Percentiles rank a stretch among this genome's conserved stretches.
These are phyloP conservation scores for Xylariales sp. DNA, from an alignment of 2,329 filamentous ascomycete species.

Conservation along the genomic window DNA sequence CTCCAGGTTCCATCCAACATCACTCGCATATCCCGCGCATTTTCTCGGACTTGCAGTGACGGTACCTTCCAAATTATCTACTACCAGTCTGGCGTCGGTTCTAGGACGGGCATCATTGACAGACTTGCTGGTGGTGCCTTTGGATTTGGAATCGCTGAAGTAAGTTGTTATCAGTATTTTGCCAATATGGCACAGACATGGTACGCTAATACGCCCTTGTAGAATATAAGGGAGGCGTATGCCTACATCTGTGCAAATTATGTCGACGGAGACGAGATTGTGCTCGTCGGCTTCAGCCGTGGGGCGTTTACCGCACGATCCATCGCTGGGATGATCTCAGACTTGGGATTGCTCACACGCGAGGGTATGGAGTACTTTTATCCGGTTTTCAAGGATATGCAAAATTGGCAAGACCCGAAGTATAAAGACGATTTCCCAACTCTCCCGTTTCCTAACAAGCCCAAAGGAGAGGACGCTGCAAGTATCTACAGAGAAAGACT, in stretches of 20 bases:
- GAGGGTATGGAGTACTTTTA: slow-evolving; percentile 51
- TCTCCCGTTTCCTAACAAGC: slow-evolving; percentile 43
- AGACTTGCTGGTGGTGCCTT: slow-evolving; percentile 50
- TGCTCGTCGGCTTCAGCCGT: slow-evolving; percentile 53
- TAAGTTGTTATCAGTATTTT: no score
- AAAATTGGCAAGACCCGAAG: slow-evolving; percentile 42
- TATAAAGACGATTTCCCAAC: slow-evolving; percentile 44
- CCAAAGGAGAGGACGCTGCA: slow-evolving; percentile 36
- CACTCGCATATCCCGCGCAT: slow-evolving; percentile 54
- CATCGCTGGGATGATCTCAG: slow-evolving; percentile 47
- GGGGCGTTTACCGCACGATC: slow-evolving; percentile 56
- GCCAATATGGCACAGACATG: no score
- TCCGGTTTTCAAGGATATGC: slow-evolving; percentile 52
- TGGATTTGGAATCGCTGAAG: slow-evolving; percentile 49
- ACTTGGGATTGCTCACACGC: slow-evolving; percentile 47
- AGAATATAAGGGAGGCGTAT: slow-evolving; percentile 57
- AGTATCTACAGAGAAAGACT: slow-evolving; percentile 39
- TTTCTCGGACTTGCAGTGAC: slow-evolving; percentile 46
- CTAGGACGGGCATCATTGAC: slow-evolving; percentile 44
- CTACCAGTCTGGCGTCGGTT: slow-evolving; percentile 59
- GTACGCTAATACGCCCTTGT: no score
- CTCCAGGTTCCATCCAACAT: slow-evolving; percentile 55
- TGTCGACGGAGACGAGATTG: slow-evolving; percentile 51
- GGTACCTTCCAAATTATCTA: slow-evolving; percentile 54
- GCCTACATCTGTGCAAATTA: slow-evolving; percentile 60